Percentiles rank a stretch among this genome's conserved stretches.
Conservation (phyloP, 805 yeast species). For the Candida chilensis region DNA sequence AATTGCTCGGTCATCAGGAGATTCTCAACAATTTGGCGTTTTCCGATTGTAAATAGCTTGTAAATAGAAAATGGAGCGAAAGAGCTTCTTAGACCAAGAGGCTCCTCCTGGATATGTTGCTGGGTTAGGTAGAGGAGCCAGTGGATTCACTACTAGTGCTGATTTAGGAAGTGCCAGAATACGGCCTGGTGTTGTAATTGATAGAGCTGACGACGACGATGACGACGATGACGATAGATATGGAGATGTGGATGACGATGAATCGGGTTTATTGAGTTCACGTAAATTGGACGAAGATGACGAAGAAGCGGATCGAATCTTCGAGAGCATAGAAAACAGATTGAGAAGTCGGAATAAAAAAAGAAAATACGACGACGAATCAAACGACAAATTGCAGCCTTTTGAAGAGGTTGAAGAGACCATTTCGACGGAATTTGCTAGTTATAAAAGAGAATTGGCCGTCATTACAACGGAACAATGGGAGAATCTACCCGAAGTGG, state of each 20-base stretch:
- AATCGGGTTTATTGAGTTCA: constrained; percentile 18
- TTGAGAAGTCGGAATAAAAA: constrained; percentile 21
- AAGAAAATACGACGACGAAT: constrained; percentile 1
- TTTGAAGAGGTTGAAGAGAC: constrained; percentile 6
- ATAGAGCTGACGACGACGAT: constrained; percentile 18
- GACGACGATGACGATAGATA: constrained; percentile 14
- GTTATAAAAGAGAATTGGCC: constrained; percentile 55
- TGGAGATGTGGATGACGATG: constrained; percentile 16
- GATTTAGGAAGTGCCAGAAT: constrained; percentile 49
- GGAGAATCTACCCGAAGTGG: constrained; percentile 79
- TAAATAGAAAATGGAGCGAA: constrained; percentile 51
- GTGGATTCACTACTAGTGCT: constrained; percentile 84
- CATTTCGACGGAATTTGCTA: constrained; percentile 36
- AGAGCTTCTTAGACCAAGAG: constrained; percentile 67
- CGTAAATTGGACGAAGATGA: constrained; percentile 41
- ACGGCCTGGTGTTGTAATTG: constrained; percentile 13
- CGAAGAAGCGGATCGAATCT: constrained; percentile 70
- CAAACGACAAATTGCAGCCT: constrained; percentile 2
- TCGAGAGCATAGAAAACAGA: constrained; percentile 56
- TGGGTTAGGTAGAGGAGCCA: constrained; percentile 92
- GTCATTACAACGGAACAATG: constrained; percentile 63
- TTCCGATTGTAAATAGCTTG: too few relatives aligned
- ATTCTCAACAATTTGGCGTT: too few relatives aligned
- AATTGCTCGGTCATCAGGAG: too few relatives aligned
- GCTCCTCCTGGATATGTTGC: constrained; percentile 90